Evolutionary conservation across 2,329 filamentous ascomycete species (phyloP).

Genomic region (Tolypocladium capitatum): DNA sequence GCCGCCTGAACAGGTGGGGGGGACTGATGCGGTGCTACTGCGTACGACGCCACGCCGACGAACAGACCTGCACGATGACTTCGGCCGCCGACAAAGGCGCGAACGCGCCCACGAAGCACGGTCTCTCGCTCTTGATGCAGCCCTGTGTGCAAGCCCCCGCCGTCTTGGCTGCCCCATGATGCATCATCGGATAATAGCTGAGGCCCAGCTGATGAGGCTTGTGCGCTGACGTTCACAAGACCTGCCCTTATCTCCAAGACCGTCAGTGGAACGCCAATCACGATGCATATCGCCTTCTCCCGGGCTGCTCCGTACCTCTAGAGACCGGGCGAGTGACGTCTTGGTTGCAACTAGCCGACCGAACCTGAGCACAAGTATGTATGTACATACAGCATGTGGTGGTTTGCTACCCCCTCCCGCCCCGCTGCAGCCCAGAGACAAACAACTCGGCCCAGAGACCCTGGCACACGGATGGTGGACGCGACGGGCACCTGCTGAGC

Average conservation of each 20-base stretch:
- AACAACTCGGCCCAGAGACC: background rate
- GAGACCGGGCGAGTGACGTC: background rate
- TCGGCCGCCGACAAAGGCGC: background rate
- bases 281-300: background rate
- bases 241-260: background rate
- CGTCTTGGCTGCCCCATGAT: background rate
- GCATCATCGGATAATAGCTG: background rate
- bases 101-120: background rate
- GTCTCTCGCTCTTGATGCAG: background rate
- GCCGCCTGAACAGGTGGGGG: constrained; percentile 5
- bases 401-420: background rate
- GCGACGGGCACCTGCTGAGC: background rate
- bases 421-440: background rate
- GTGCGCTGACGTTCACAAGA: background rate
- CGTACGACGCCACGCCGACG: background rate
- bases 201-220: background rate
- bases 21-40: background rate
- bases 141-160: background rate
- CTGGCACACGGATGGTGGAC: background rate
- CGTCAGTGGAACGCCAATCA: background rate
- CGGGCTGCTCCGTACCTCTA: background rate
- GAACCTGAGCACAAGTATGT: background rate
- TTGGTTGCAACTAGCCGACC: background rate
- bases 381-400: background rate
- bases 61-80: background rate